These are phyloP conservation scores for Diplodia sapinea DNA, from an alignment of 2,329 filamentous ascomycete genomes.

Conservation along the genomic window DNA sequence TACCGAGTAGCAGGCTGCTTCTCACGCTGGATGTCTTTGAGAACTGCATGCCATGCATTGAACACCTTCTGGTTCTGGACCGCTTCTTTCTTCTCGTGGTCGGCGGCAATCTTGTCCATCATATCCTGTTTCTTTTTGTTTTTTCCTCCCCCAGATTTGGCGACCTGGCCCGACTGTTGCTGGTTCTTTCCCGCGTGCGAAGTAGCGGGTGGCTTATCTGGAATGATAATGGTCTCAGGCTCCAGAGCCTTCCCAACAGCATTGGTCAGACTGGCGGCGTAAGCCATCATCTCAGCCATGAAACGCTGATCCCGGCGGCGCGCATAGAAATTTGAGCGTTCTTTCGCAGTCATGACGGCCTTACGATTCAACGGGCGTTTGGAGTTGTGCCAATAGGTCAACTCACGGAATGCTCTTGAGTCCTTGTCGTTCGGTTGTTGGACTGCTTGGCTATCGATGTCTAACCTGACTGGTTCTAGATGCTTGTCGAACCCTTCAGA, in stretches of 20 bases:
- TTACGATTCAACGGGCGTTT: conserved; percentile 58
- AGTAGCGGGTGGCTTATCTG: conserved; percentile 32
- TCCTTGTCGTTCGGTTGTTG: conserved; percentile 37
- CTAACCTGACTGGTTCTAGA: conserved; percentile 52
- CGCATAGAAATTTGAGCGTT: conserved; percentile 47
- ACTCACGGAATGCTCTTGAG: conserved; percentile 54
- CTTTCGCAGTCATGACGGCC: conserved; percentile 39
- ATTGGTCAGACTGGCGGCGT: conserved; percentile 73
- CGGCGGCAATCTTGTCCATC: conserved; percentile 51
- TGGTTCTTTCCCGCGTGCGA: conserved; percentile 8
- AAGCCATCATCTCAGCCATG: conserved; percentile 70
- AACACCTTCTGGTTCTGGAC: conserved; percentile 49
- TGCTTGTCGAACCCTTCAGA: conserved; percentile 56
- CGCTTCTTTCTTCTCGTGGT: conserved; percentile 52
- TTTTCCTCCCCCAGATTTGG: conserved; percentile 12
- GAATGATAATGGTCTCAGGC: conserved; percentile 67
- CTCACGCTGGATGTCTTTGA: conserved; percentile 54
- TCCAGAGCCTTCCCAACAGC: conserved; percentile 66
- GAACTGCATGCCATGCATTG: conserved; percentile 54
- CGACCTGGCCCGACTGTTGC: not conserved
- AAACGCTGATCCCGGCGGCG: conserved; percentile 64
- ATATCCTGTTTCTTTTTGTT: conserved; percentile 50
- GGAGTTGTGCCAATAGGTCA: conserved; percentile 68
- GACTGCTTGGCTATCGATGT: conserved; percentile 43
- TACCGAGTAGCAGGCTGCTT: conserved; percentile 54